phyloP scores from a whole-genome alignment of 2,329 filamentous ascomycete species.

The Rutstroemia sp. region DNA sequence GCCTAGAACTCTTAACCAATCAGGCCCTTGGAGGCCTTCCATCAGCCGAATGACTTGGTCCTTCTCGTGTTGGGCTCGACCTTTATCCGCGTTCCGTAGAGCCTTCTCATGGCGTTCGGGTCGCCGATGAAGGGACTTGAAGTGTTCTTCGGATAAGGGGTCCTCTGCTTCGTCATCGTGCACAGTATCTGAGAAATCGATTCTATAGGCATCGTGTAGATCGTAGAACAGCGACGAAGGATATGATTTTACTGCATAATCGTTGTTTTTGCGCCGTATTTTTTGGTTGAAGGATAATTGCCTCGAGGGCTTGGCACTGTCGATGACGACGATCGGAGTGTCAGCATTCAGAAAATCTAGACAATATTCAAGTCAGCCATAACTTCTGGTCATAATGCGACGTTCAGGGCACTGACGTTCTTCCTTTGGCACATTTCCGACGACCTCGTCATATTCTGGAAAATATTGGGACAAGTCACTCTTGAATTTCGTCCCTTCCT shows the following conservation, averaged over 20 bases:
- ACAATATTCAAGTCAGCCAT: slow-evolving; percentile 15
- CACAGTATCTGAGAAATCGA: slow-evolving; percentile 46
- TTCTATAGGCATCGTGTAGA: slow-evolving; percentile 47
- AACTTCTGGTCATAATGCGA: slow-evolving; percentile 17
- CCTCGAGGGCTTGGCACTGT: slow-evolving; percentile 37
- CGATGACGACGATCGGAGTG: slow-evolving; percentile 64
- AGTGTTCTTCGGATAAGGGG: slow-evolving; percentile 48
- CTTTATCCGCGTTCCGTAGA: slow-evolving; percentile 57
- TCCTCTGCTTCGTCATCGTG: slow-evolving; percentile 36
- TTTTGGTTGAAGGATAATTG: slow-evolving; percentile 16
- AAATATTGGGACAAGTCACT: slow-evolving; percentile 90
- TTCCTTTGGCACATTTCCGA: slow-evolving; percentile 72
- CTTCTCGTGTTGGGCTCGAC: slow-evolving; percentile 58
- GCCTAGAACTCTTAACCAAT: slow-evolving; percentile 90
- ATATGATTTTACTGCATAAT: slow-evolving; percentile 43
- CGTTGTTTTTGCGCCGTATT: slow-evolving; percentile 8
- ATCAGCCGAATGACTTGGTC: slow-evolving; percentile 60
- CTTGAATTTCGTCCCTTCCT: slow-evolving; percentile 79
- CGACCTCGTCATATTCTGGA: slow-evolving; percentile 87
- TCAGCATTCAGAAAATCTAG: slow-evolving; percentile 66
- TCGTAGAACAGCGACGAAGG: slow-evolving; percentile 49
- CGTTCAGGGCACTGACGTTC: slow-evolving; percentile 49
- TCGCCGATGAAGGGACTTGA: slow-evolving; percentile 47
- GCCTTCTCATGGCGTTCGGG: slow-evolving; percentile 54
- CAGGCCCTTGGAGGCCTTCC: slow-evolving; percentile 79